A percentile compares a stretch with the other conserved stretches of the same genome.
Conservation (phyloP, 768 basidiomycete species). For the Dentipellis sp. region DNA sequence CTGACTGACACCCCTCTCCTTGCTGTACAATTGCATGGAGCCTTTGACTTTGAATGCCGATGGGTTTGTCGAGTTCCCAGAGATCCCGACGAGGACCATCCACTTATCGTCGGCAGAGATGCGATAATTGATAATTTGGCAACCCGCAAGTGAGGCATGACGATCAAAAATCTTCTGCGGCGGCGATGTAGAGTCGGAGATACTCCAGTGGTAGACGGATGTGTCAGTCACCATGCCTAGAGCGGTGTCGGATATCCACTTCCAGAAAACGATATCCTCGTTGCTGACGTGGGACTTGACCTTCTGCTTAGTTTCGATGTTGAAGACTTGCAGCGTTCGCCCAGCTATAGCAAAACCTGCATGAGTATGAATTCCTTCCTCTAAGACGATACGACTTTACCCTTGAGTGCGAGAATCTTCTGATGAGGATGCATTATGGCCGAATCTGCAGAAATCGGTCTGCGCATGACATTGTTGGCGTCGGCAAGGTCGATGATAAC, state of each 20-base stretch:
- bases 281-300: constrained; percentile 91
- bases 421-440: constrained; percentile 97
- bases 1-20: constrained; percentile 89
- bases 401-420: constrained; percentile 95
- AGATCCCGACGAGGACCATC: constrained; percentile 94
- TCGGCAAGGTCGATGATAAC: constrained; percentile 98
- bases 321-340: constrained; percentile 95
- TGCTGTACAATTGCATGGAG: constrained; percentile 93
- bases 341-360: constrained; percentile 44
- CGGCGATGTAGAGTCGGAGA: constrained; percentile 60
- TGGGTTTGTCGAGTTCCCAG: constrained; percentile 85
- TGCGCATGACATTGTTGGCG: constrained; percentile 92
- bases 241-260: constrained; percentile 88
- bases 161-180: constrained; percentile 96
- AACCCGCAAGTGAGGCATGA: constrained; percentile 85
- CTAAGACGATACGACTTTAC: constrained; percentile 25
- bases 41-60: constrained; percentile 99
- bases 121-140: constrained; percentile 99
- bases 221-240: constrained; percentile 95
- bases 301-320: constrained; percentile 96
- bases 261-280: constrained; percentile 97
- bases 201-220: constrained; percentile 88
- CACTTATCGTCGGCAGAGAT: constrained; percentile 90
- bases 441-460: constrained; percentile 96
- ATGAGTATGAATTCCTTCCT: background rate